Evolutionary conservation across 805 yeast species (phyloP).

Genomic region (Candida takata): DNA sequence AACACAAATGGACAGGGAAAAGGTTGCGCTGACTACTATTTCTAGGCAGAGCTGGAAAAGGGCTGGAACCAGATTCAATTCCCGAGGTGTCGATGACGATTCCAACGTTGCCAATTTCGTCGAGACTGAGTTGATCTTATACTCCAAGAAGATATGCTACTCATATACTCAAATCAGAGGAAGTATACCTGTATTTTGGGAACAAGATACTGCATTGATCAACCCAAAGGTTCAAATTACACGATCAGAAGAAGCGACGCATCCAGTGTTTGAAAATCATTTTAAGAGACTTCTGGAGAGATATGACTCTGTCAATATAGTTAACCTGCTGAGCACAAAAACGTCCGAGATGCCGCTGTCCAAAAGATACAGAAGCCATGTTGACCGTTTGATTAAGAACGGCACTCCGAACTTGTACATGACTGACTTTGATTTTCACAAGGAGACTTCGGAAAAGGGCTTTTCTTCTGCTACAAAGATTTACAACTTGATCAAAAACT

Average conservation of each 20-base stretch:
- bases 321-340: constrained; percentile 80
- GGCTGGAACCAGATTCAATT: constrained; percentile 94
- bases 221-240: constrained; percentile 87
- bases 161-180: constrained; percentile 92
- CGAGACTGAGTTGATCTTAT: constrained; percentile 80
- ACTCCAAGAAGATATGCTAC: constrained; percentile 47
- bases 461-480: constrained; percentile 77
- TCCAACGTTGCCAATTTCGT: constrained; percentile 95
- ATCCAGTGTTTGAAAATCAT: constrained; percentile 81
- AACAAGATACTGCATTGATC: constrained; percentile 87
- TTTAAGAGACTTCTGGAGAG: constrained; percentile 60
- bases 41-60: constrained; percentile 96
- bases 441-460: constrained; percentile 85
- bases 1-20: constrained; percentile 30
- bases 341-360: constrained; percentile 70
- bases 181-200: constrained; percentile 96
- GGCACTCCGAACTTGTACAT: constrained; percentile 40
- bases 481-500: constrained; percentile 53
- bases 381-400: constrained; percentile 28
- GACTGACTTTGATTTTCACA: constrained; percentile 91
- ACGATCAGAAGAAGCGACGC: constrained; percentile 85
- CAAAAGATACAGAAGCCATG: constrained; percentile 56
- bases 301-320: constrained; percentile 83
- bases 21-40: constrained; percentile 60
- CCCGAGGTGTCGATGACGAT: constrained; percentile 93